Evolutionary conservation across 2,329 filamentous ascomycete genomes (phyloP).

Genomic region (Graphilbum fragrans): DNA sequence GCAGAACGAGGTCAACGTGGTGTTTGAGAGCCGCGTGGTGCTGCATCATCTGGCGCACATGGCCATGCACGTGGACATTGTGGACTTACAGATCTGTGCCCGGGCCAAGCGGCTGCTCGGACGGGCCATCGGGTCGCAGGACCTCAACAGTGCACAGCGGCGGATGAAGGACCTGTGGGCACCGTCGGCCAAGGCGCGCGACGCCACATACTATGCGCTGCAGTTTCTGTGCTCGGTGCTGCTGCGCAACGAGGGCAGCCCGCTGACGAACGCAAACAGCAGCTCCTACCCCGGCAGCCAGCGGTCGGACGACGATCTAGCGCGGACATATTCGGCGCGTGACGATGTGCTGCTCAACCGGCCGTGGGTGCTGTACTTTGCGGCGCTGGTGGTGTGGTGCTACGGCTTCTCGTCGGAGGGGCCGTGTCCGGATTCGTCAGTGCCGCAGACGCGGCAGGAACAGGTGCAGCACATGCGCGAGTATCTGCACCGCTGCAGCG

Average conservation of each 20-base stretch:
- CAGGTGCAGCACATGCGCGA: constrained; percentile 66
- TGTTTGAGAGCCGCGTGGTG: constrained; percentile 81
- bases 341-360: constrained; percentile 85
- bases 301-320: constrained; percentile 1
- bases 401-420: constrained; percentile 90
- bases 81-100: constrained; percentile 95
- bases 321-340: constrained; percentile 57
- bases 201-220: constrained; percentile 85
- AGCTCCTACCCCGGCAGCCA: constrained; percentile 8
- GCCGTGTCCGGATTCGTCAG: constrained; percentile 41
- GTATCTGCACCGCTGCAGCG: constrained; percentile 63
- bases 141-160: constrained; percentile 66
- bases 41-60: constrained; percentile 92
- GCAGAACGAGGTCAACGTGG: constrained; percentile 49
- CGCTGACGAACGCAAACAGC: constrained; percentile 12
- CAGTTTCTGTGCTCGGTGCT: constrained; percentile 82
- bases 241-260: constrained; percentile 40
- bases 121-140: constrained; percentile 68
- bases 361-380: constrained; percentile 92
- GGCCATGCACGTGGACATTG: constrained; percentile 93
- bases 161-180: constrained; percentile 88
- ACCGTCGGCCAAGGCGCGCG: constrained; percentile 72
- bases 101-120: constrained; percentile 76
- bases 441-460: constrained; percentile 48
- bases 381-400: constrained; percentile 83